Evolutionary conservation across 768 basidiomycete species (phyloP).

Genomic region (Kwoniella bestiolae): DNA sequence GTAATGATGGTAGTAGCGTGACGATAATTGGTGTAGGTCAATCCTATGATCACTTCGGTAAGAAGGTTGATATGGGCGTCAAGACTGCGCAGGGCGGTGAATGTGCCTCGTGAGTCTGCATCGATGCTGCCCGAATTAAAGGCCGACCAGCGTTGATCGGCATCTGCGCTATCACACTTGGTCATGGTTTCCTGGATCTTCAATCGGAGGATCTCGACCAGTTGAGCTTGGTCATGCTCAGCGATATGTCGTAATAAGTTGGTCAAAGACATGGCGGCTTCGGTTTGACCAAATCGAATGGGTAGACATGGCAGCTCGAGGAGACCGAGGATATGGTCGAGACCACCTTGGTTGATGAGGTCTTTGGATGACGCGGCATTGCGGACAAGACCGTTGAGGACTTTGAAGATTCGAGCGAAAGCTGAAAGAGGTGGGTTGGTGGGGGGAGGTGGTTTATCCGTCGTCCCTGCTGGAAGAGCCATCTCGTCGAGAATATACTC

Average conservation of each 20-base stretch:
- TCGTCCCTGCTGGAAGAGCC: neutral
- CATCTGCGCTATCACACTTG: slow-evolving; percentile 58
- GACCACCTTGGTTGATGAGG: slow-evolving; percentile 64
- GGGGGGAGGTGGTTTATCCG: neutral
- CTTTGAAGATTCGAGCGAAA: slow-evolving; percentile 25
- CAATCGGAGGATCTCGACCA: slow-evolving; percentile 21
- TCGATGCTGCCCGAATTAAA: slow-evolving; percentile 61
- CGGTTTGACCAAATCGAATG: slow-evolving; percentile 81
- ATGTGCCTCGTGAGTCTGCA: slow-evolving; percentile 65
- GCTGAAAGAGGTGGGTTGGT: slow-evolving; percentile 11
- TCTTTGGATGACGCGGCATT: slow-evolving; percentile 87
- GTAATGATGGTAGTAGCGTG: slow-evolving; percentile 75
- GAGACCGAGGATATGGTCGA: slow-evolving; percentile 38
- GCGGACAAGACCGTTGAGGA: slow-evolving; percentile 88
- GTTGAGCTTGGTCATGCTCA: slow-evolving; percentile 61
- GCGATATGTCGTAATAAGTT: slow-evolving; percentile 87
- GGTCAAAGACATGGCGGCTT: slow-evolving; percentile 63
- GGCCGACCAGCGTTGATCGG: slow-evolving; percentile 23
- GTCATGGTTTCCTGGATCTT: slow-evolving; percentile 23
- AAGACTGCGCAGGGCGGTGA: slow-evolving; percentile 60
- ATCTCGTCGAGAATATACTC: slow-evolving; percentile 20
- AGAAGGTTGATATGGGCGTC: slow-evolving; percentile 67
- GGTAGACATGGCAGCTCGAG: slow-evolving; percentile 79
- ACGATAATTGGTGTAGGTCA: slow-evolving; percentile 79
- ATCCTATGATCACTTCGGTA: slow-evolving; percentile 82